Evolutionary conservation across 805 yeast genomes (phyloP), one percentile per base, ranked within the genome.

Genomic region (Blastobotrys chiropterorum): DNA sequence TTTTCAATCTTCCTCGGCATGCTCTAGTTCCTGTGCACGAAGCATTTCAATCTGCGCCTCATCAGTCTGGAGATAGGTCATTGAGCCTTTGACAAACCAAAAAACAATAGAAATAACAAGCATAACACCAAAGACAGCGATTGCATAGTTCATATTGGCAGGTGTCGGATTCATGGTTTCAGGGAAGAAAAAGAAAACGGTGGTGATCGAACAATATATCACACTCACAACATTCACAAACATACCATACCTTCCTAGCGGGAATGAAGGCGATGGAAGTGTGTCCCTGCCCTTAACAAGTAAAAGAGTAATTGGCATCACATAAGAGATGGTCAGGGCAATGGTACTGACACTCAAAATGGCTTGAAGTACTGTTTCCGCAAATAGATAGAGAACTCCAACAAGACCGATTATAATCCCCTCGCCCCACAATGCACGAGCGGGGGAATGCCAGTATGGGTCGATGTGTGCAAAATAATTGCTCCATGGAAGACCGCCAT

Each of bases 311-410:
- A 86, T 82, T 2, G 95, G 95, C 19, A 86, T 80, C 1, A 87
- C 82, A 53, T 87, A 84, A 0, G 94, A 88, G n/a, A 85, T 72
- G 45, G 88, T 81, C 54, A 86, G 69, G 1, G 89, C 77, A 15
- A 86, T 75, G 1, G 87, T 92, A 4, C 92, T 82, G n/a, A 90
- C 84, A 0, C 95, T 92, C 69, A 86, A 79, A 66, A 87, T 86
- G 2, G 94, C 90, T 66, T 84, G 85, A 66, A 86, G 83, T 0
- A 90, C 90, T 2, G 90, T 78, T 2, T 80, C 70, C 0, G 92
- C 84, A 2, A 86, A 64, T 46, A 87, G 67, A 3, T 90, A 84
- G 31, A 86, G 70, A 3, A 82, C 63, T 0, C 90, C 87, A 40
- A 86, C 66, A 1, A 80, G 48, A 15, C 76, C 76, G 22, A 86